Evolutionary conservation across 176 grass and related monocot species (phyloP), one percentile per base, ranked within the genome.

Genomic region (Rhynchospora breviuscula): DNA sequence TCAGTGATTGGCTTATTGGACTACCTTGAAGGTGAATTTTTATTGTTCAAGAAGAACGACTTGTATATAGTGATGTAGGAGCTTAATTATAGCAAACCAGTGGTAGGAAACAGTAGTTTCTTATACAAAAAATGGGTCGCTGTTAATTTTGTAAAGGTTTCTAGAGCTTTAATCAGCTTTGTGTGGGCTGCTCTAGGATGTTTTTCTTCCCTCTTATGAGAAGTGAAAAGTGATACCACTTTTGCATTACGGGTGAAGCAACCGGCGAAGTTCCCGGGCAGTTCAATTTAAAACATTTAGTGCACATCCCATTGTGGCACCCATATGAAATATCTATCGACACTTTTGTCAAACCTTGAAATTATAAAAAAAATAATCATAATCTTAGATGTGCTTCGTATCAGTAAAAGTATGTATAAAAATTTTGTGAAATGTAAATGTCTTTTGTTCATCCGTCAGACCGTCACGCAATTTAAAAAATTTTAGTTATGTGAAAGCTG

Each of bases 21-120:
- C 58, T 48, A 44, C 70, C 89, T 93, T 0, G 89, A 95, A 84
- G 63, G 76, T 25, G 88, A 87, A 21, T 98, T 98, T 67, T 15
- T 67, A 63, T 74, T 98, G 52, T 98, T 95, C 73, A 93, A 82
- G 86, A 95, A 84, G 79, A 91, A 98, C 8, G 92, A 53, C 78
- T 7, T 85, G 11, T 98, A 91, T 86, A 46, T 61, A 69, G 78
- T 85, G 70, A n/a, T 98, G 89, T 98, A 81, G 87, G 48, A 46
- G 11, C 48, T 76, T 53, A 52, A 14, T 76, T 29, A 54, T 10
- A 53, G 18, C 10, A 23, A 53, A 14, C 21, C 22, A 7, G 5
- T 2, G 19, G 25, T 26, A 18, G 51, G 26, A n/a, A 14, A 15
- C 8, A 6, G 18, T 29, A 26, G 48, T 23, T 52, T 29, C 10